These are phyloP conservation scores for Telopea speciosissima DNA, from an alignment of 177 flowering plant genomes.

Conservation along the genomic window DNA sequence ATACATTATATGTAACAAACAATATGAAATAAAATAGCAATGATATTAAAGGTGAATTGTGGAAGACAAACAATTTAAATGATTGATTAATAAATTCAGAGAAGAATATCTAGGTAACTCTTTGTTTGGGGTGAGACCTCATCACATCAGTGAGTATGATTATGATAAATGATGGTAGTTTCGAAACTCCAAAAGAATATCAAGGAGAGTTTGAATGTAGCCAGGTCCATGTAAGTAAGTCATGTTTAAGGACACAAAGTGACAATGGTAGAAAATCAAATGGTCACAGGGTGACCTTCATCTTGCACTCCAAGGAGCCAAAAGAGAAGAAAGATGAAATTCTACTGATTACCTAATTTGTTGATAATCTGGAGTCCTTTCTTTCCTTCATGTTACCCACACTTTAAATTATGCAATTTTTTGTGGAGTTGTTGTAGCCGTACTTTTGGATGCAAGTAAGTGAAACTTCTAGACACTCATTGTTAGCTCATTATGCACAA, in stretches of 20 bases:
- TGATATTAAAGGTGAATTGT: too few species aligned
- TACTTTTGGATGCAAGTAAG: background rate
- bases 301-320: slow-evolving; percentile 1
- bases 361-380: background rate
- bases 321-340: background rate
- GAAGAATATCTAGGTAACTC: background rate
- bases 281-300: slow-evolving; percentile 29
- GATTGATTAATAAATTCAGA: too few species aligned
- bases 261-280: slow-evolving; percentile 16
- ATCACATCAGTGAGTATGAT: background rate
- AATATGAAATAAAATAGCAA: too few species aligned
- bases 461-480: background rate
- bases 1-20: too few species aligned
- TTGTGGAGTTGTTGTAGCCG: background rate
- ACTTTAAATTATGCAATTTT: background rate
- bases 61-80: too few species aligned
- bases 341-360: background rate
- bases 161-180: background rate
- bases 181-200: background rate
- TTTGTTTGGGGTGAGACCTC: background rate
- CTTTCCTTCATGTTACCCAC: background rate
- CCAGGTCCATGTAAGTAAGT: slow-evolving; percentile 12
- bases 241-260: too few species aligned
- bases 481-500: background rate
- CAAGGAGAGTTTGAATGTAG: background rate